Percentiles rank a stretch among this genome's conserved stretches.
Conservation (phyloP, 1,139 yeast species). For the Arxiozyma slooffiae region DNA sequence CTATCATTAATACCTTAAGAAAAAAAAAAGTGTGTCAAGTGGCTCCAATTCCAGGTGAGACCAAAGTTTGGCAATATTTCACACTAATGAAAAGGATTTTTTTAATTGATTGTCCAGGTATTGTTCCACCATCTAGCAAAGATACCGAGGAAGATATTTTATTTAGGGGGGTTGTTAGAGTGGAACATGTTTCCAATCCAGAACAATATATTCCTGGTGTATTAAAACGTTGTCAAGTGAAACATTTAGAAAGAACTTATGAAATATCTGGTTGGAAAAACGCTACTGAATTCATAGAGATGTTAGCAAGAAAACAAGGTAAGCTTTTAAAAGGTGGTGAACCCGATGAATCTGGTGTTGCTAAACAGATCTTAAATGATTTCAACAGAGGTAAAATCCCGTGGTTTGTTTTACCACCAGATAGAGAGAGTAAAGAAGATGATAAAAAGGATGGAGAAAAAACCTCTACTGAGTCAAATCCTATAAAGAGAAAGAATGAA, state of each 20-base stretch:
- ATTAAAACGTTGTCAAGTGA: constrained; percentile 72
- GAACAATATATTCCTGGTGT: constrained; percentile 92
- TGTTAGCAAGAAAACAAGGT: constrained; percentile 87
- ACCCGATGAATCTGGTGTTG: constrained; percentile 89
- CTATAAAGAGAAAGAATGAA: constrained; percentile 9
- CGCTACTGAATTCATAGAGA: constrained; percentile 74
- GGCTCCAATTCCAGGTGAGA: constrained; percentile 98
- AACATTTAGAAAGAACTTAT: constrained; percentile 91
- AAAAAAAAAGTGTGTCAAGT: constrained; percentile 93
- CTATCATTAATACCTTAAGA: constrained; percentile 86
- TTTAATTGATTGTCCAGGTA: constrained; percentile 96
- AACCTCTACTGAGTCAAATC: neutral
- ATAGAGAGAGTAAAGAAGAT: constrained; percentile 22
- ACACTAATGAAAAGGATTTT: constrained; percentile 93
- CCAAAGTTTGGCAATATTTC: constrained; percentile 98
- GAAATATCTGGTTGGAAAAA: constrained; percentile 89
- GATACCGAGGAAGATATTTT: constrained; percentile 90
- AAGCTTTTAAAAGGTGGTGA: constrained; percentile 94
- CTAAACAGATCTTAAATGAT: constrained; percentile 84
- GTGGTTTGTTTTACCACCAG: constrained; percentile 94
- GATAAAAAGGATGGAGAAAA: constrained; percentile 4
- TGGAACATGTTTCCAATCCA: constrained; percentile 89
- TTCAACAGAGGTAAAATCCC: constrained; percentile 96
- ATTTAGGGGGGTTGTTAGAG: constrained; percentile 95
- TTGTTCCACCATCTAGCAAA: constrained; percentile 87